These are phyloP conservation scores for Talaromyces stipitatus DNA, from an alignment of 495 filamentous ascomycete species.

Conservation along the genomic window DNA sequence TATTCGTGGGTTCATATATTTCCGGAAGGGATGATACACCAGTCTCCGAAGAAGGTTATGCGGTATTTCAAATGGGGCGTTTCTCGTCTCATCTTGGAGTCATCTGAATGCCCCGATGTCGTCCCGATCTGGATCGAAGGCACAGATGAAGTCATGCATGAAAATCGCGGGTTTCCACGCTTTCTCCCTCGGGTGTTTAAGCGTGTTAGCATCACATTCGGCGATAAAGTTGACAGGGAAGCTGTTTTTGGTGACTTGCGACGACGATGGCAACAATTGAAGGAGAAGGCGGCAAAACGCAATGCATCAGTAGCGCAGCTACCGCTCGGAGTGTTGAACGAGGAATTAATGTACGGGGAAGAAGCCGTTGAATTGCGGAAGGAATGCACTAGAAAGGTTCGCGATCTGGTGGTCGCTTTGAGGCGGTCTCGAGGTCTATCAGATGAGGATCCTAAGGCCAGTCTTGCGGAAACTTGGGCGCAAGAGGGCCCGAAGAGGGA, in stretches of 20 bases:
- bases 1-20: constrained; percentile 90
- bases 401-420: constrained; percentile 72
- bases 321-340: constrained; percentile 54
- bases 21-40: constrained; percentile 89
- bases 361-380: constrained; percentile 74
- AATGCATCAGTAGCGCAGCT: constrained; percentile 22
- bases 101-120: constrained; percentile 71
- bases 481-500: constrained; percentile 46
- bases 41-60: constrained; percentile 69
- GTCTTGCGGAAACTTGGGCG: constrained; percentile 56
- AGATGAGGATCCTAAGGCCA: constrained; percentile 70
- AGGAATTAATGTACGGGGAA: constrained; percentile 59
- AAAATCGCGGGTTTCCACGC: constrained; percentile 68
- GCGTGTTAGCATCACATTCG: constrained; percentile 64
- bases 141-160: constrained; percentile 75
- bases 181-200: constrained; percentile 72
- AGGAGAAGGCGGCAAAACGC: constrained; percentile 31
- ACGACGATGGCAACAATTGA: constrained; percentile 58
- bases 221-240: constrained; percentile 42
- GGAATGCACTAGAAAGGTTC: constrained; percentile 70
- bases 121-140: constrained; percentile 95
- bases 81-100: constrained; percentile 79
- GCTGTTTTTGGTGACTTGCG: constrained; percentile 56
- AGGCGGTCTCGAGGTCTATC: constrained; percentile 59
- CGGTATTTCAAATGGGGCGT: constrained; percentile 98